Evolutionary conservation across 805 yeast genomes (phyloP), one percentile per base, ranked within the genome.

Genomic region (Yamadazyma ubonensis): DNA sequence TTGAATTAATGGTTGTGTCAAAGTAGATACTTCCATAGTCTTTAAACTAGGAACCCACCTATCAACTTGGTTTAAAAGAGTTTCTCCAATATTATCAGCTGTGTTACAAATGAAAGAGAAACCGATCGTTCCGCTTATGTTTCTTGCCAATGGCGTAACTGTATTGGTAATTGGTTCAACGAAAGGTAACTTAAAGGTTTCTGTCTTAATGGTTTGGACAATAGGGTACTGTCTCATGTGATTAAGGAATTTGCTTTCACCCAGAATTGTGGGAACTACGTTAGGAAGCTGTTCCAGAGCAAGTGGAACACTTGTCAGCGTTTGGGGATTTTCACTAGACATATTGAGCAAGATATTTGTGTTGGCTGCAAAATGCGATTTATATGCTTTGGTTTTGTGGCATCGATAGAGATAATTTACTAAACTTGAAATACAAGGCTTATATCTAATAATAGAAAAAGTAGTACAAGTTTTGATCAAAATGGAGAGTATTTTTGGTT

Each of bases 41-140:
- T 78, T 78, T 40, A 81, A 61, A 27, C 68, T 65, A 3, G 96
- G 96, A 15, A 78, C 63, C 29, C 63, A 55, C 43, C 59, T 57
- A 52, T 89, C 96, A 30, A 87, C 63, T 25, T 67, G 55, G 42
- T 55, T 57, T 50, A 89, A 74, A n/a, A 76, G 62, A 21, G 64
- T 51, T 49, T 84, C 83, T n/a, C 57, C 59, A 21, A 81, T 70
- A 21, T 65, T 57, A 38, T 65, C 69, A 58, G 86, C 86, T 17
- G 73, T 69, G 32, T 67, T 60, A 30, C 78, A 58, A 5, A 75
- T 65, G 15, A 78, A 76, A 17, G 30, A 19, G 7, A 41, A 20
- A 9, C 36, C 38, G 15, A 30, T 16, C 8, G 17, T 14, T 7
- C 29, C 30, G 20, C 37, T 38, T 9, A 38, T 8, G 26, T 28